These are phyloP conservation scores for Verticillium nonalfalfae DNA, from an alignment of 2,329 filamentous ascomycete species.

Conservation along the genomic window DNA sequence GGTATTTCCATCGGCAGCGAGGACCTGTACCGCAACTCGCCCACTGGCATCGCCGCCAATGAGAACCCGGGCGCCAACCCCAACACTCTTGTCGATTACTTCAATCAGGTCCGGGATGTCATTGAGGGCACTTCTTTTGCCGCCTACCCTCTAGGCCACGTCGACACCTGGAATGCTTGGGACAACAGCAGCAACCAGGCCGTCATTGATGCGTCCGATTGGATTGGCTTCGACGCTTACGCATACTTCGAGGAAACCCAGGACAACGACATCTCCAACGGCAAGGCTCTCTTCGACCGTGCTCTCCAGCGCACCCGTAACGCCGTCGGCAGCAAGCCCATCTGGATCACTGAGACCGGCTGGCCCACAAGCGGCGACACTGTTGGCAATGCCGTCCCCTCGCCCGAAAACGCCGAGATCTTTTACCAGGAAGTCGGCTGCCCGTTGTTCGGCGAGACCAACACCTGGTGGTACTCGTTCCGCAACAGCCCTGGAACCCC, in stretches of 20 bases:
- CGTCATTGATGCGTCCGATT: slow-evolving; percentile 67
- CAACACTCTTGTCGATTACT: slow-evolving; percentile 58
- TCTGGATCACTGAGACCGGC: slow-evolving; percentile 87
- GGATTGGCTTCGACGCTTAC: slow-evolving; percentile 79
- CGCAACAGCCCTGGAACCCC: slow-evolving; percentile 58
- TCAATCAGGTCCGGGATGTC: slow-evolving; percentile 58
- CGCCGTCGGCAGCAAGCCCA: slow-evolving; percentile 58
- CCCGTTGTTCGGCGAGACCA: slow-evolving; percentile 55
- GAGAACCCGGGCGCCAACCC: slow-evolving; percentile 59
- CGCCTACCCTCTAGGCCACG: slow-evolving; percentile 64
- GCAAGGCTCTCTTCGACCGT: slow-evolving; percentile 60
- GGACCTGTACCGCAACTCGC: slow-evolving; percentile 76
- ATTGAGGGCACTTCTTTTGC: slow-evolving; percentile 57
- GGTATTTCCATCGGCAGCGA: slow-evolving; percentile 85
- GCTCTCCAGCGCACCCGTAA: slow-evolving; percentile 55
- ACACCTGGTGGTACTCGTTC: slow-evolving; percentile 74
- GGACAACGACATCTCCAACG: slow-evolving; percentile 59
- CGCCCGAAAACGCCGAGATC: slow-evolving; percentile 61
- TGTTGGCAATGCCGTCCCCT: slow-evolving; percentile 57
- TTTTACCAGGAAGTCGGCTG: slow-evolving; percentile 80
- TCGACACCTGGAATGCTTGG: slow-evolving; percentile 84
- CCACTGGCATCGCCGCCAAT: slow-evolving; percentile 58
- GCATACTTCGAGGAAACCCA: slow-evolving; percentile 73
- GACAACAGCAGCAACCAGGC: slow-evolving; percentile 65
- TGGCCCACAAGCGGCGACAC: slow-evolving; percentile 70